Evolutionary conservation across 2,329 filamentous ascomycete species (phyloP).

Genomic region (Colletotrichum liriopes): DNA sequence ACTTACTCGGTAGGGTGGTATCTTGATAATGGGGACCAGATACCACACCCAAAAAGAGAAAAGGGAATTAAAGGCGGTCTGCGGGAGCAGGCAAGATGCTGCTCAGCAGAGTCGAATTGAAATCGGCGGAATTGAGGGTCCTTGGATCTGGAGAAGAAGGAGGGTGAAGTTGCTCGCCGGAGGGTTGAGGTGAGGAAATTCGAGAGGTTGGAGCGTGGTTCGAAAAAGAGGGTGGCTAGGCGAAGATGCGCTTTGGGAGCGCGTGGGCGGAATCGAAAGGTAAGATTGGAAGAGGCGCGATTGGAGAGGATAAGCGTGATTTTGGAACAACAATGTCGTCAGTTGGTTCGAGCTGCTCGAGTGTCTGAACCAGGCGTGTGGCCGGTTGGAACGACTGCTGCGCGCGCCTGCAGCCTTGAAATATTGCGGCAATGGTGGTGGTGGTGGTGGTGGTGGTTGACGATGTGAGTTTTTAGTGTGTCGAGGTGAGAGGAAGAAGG

Average conservation of each 20-base stretch:
- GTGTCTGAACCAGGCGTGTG: neutral
- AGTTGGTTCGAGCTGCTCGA: neutral
- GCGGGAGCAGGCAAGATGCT: constrained; percentile 35
- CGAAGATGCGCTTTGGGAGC: constrained; percentile 35
- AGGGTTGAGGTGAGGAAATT: constrained; percentile 32
- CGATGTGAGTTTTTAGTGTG: constrained; percentile 29
- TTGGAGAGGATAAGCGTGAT: constrained; percentile 18
- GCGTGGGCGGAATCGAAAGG: constrained; percentile 28
- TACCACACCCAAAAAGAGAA: constrained; percentile 33
- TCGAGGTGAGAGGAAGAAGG: constrained; percentile 19
- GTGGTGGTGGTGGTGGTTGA: constrained; percentile 1
- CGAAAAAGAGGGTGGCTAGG: constrained; percentile 41
- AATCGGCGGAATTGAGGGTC: constrained; percentile 14
- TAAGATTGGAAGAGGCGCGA: constrained; percentile 30
- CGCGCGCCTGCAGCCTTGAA: neutral
- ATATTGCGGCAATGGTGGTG: neutral
- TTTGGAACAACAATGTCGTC: constrained; percentile 5
- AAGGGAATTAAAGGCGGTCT: constrained; percentile 39
- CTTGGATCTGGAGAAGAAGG: constrained; percentile 9
- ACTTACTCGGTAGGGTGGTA: constrained; percentile 39
- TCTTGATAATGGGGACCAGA: constrained; percentile 31
- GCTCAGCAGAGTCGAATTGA: constrained; percentile 32
- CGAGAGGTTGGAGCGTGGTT: constrained; percentile 38
- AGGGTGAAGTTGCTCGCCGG: neutral
- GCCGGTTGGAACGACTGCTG: neutral